A percentile compares a stretch with the other conserved stretches of the same genome.
Conservation (phyloP, 768 basidiomycete species). For the Tulasnella sp. region DNA sequence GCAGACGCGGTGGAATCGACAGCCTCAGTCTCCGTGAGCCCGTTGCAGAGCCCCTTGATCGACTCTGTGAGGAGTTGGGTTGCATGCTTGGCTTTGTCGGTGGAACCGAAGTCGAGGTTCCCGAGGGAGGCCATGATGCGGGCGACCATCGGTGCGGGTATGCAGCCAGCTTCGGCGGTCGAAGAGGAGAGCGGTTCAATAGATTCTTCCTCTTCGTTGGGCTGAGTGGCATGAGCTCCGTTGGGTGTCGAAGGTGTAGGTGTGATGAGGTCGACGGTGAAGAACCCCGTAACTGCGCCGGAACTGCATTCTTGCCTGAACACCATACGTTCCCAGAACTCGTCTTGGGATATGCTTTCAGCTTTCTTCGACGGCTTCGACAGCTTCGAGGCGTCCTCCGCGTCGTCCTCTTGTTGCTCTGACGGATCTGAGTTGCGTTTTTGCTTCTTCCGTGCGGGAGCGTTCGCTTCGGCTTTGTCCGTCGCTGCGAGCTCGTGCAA, state of each 20-base stretch:
- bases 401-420: conserved; percentile 37
- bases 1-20: neutral
- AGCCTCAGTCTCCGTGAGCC: neutral
- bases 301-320: conserved; percentile 90
- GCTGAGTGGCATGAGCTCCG: neutral
- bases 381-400: conserved; percentile 25
- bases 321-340: conserved; percentile 97
- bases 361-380: neutral
- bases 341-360: conserved; percentile 39
- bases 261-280: conserved; percentile 40
- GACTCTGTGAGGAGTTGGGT: conserved; percentile 56
- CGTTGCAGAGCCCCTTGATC: conserved; percentile 14
- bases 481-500: conserved; percentile 80
- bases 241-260: neutral
- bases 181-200: conserved; percentile 31
- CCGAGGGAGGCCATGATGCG: conserved; percentile 58
- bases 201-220: neutral
- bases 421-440: neutral
- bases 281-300: conserved; percentile 90
- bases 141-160: conserved; percentile 53
- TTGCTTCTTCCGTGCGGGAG: conserved; percentile 7
- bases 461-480: conserved; percentile 1
- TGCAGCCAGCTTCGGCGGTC: conserved; percentile 33
- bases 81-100: conserved; percentile 50
- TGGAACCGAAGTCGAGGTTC: conserved; percentile 67